phyloP scores from a whole-genome alignment of 805 yeast genomes.

The Candida odintsovae region DNA sequence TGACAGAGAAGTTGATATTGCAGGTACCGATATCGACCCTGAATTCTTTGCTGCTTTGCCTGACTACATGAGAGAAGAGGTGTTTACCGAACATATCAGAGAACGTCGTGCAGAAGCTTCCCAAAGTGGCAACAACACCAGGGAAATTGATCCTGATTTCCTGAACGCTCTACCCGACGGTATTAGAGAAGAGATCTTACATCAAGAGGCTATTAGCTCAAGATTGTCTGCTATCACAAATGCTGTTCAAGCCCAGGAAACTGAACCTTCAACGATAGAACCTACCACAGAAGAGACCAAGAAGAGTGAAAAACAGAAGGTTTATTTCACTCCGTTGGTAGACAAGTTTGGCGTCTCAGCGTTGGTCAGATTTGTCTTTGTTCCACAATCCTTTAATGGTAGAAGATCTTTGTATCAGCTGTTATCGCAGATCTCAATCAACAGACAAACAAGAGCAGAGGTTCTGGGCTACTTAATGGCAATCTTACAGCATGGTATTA shows the following conservation, averaged over 20 bases:
- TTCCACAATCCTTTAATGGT: conserved; percentile 60
- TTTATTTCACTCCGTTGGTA: conserved; percentile 57
- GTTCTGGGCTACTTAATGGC: conserved; percentile 61
- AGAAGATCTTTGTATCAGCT: conserved; percentile 62
- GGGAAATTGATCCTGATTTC: conserved; percentile 77
- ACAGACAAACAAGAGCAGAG: conserved; percentile 74
- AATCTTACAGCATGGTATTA: conserved; percentile 70
- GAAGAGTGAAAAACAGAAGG: conserved; percentile 30
- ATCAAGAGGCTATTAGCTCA: conserved; percentile 45
- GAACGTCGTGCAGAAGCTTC: conserved; percentile 62
- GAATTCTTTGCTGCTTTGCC: conserved; percentile 87
- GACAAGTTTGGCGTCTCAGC: conserved; percentile 76
- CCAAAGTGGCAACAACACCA: conserved; percentile 35
- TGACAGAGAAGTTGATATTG: conserved; percentile 73
- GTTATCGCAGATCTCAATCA: conserved; percentile 61
- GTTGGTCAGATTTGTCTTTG: conserved; percentile 60
- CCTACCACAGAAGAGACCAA: conserved; percentile 10
- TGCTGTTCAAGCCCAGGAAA: conserved; percentile 10
- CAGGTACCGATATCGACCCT: conserved; percentile 90
- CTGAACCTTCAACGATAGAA: background rate
- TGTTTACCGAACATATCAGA: conserved; percentile 74
- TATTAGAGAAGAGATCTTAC: conserved; percentile 56
- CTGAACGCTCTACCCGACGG: conserved; percentile 71
- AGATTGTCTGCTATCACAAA: conserved; percentile 21
- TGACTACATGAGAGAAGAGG: conserved; percentile 90